Conservation (phyloP, 495 filamentous ascomycete species). For the Parathielavia appendiculata region DNA sequence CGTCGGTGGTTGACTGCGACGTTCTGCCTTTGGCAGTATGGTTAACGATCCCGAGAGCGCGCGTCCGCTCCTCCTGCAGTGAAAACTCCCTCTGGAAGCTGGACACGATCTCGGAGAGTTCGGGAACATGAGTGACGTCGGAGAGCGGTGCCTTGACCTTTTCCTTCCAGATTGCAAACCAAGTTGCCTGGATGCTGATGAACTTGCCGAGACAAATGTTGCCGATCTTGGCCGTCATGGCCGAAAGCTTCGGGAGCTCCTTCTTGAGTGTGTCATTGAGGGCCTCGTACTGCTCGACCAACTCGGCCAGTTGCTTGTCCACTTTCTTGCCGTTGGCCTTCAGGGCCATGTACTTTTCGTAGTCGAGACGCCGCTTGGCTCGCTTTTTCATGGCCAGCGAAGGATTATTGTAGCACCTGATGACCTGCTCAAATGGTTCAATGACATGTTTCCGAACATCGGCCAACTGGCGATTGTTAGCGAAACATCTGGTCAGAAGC, state of each 20-base stretch:
- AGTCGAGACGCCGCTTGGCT: conserved; percentile 82
- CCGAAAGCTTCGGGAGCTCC: conserved; percentile 82
- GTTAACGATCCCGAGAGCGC: conserved; percentile 46
- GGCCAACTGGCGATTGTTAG: conserved; percentile 50
- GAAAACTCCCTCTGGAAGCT: conserved; percentile 71
- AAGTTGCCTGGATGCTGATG: conserved; percentile 71
- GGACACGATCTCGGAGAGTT: conserved; percentile 59
- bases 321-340: conserved; percentile 70
- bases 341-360: conserved; percentile 56
- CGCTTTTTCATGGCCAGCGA: conserved; percentile 86
- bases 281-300: conserved; percentile 79
- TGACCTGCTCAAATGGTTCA: conserved; percentile 75
- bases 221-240: conserved; percentile 69
- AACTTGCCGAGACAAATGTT: conserved; percentile 76
- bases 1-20: conserved; percentile 46
- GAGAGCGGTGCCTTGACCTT: conserved; percentile 74
- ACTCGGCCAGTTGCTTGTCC: conserved; percentile 73
- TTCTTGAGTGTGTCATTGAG: conserved; percentile 89
- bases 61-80: conserved; percentile 50
- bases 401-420: conserved; percentile 75
- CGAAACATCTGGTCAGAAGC: background rate
- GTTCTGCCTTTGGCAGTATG: conserved; percentile 38
- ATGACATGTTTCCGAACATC: conserved; percentile 76
- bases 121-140: conserved; percentile 54
- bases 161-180: conserved; percentile 72